Base-by-base conservation (phyloP, 1,284 basidiomycete species). In the Sparassis latifolia region DNA sequence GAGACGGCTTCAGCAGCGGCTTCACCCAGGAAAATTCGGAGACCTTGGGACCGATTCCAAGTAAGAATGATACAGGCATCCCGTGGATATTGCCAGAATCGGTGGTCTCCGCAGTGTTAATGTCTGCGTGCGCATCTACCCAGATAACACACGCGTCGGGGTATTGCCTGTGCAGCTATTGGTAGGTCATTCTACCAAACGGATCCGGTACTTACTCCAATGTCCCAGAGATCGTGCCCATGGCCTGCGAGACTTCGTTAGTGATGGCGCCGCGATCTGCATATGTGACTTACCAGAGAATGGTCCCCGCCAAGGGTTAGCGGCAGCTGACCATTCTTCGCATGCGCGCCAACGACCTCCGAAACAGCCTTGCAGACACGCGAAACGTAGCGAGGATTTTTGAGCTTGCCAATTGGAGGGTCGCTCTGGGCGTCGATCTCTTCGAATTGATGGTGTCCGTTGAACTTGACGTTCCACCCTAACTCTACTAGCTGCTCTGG, bases 271-370 rank as follows among this genome's bases (percentile, higher is more conserved):
- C 35, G n/a, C n/a, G n/a, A 9, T 9, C 35, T 42, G 33, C 20
- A 31, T 33, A 10, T 10, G 32, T n/a, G 28, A 74, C 85, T 55
- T 55, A 90, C 91, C 65, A 98, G 70, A 48, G 91, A 94, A 70
- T 98, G 95, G 66, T 98, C 95, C 9, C 97, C 97, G 12, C 96
- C 97, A n/a, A 99, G 75, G 1, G 94, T 98, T 10, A 99, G 73
- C 2, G 94, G 89, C 39, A 99, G 73, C 63, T 85, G 79, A 6
- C 95, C 93, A 49, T 81, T 79, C 68, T 78, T 79, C 35, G 82
- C 84, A 67, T 94, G 89, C 10, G 67, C 77, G 20, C 82, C 82
- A 27, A 99, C 89, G 33, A 73, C 82, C 38, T 79, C 71, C n/a
- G 90, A 83, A 32, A 99, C 85, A 44, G 84, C 79, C 69, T 92